A percentile compares a stretch with the other conserved stretches of the same genome.
Evolutionary conservation across 2,329 filamentous ascomycete genomes (phyloP).

Genomic region (Trichocomaceae sp.): DNA sequence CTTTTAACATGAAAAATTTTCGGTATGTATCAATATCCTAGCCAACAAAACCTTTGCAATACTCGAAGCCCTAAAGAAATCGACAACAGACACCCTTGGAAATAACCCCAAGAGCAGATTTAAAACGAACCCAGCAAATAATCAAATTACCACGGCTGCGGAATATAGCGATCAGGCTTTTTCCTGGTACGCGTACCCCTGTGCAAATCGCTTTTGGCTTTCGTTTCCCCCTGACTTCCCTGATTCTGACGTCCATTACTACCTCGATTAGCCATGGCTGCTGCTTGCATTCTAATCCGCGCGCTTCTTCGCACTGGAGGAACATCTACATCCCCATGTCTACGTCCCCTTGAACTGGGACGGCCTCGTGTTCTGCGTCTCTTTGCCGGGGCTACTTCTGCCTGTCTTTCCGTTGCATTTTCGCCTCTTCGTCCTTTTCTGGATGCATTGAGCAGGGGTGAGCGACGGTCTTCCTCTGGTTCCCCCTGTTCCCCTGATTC

Average conservation of each 20-base stretch:
- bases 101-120: not conserved
- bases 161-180: not conserved
- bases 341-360: not conserved
- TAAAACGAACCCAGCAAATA: not conserved
- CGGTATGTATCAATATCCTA: not conserved
- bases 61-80: not conserved
- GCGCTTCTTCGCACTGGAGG: not conserved
- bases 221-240: not conserved
- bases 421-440: not conserved
- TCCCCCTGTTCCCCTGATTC: not conserved
- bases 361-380: not conserved
- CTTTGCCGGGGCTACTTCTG: not conserved
- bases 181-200: constrained; percentile 1
- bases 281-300: not conserved
- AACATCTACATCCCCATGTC: not conserved
- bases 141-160: not conserved
- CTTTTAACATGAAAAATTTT: no score
- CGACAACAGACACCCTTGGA: not conserved
- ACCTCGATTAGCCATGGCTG: not conserved
- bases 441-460: not conserved
- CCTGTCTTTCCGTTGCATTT: not conserved
- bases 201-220: not conserved
- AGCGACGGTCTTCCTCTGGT: not conserved
- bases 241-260: not conserved
- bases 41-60: not conserved